phyloP scores from a whole-genome alignment of 2,329 filamentous ascomycete species.

The Calonectria pteridis region DNA sequence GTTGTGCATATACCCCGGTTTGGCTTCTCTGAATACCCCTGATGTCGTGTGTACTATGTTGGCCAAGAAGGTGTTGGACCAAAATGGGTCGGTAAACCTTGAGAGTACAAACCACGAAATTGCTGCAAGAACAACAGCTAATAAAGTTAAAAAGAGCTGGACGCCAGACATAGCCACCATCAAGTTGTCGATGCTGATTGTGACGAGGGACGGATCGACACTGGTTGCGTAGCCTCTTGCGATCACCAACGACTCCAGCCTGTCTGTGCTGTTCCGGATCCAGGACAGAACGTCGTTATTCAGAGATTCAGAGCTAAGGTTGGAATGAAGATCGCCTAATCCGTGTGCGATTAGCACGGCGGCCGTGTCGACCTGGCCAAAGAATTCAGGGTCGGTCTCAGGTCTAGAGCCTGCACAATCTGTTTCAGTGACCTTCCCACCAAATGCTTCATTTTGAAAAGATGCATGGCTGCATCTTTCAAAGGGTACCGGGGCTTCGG shows the following conservation, averaged over 20 bases:
- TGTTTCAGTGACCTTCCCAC: neutral
- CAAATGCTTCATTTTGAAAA: neutral
- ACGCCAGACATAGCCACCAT: constrained; percentile 5
- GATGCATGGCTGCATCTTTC: neutral
- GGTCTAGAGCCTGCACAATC: neutral
- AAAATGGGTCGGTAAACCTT: neutral
- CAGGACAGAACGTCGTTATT: neutral
- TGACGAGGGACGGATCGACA: neutral
- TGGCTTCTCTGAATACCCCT: no score
- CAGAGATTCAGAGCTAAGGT: neutral
- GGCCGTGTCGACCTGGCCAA: neutral
- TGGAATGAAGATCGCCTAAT: neutral
- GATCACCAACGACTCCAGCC: neutral
- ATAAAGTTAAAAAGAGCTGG: neutral
- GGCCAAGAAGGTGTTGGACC: neutral
- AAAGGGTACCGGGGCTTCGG: neutral
- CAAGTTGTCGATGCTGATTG: neutral
- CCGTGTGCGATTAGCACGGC: neutral
- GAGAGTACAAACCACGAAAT: neutral
- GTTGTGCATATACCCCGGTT: neutral
- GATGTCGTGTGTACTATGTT: neutral
- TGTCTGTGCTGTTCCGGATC: neutral
- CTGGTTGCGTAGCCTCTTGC: neutral
- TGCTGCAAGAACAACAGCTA: neutral
- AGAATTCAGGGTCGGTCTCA: neutral